These are phyloP conservation scores for Cystobasidium ongulense DNA, from an alignment of 768 basidiomycete genomes.

Conservation along the genomic window DNA sequence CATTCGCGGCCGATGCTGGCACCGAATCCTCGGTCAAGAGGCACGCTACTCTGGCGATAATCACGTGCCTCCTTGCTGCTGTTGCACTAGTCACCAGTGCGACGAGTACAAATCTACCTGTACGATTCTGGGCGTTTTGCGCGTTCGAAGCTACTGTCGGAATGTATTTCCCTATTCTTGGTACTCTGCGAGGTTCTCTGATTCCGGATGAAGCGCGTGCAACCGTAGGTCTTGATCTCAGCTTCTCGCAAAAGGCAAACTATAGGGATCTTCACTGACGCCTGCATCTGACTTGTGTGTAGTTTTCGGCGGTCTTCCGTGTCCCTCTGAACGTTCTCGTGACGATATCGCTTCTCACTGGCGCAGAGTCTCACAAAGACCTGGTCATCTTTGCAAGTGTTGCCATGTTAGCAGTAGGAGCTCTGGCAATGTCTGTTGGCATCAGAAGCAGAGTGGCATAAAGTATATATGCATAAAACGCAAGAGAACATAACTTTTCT, in stretches of 20 bases:
- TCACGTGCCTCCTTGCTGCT: slow-evolving; percentile 13
- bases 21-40: slow-evolving; percentile 3
- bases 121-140: slow-evolving; percentile 34
- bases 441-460: slow-evolving; percentile 11
- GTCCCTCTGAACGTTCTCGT: slow-evolving; percentile 34
- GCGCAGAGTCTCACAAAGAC: slow-evolving; percentile 29
- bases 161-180: slow-evolving; percentile 33
- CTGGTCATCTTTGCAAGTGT: slow-evolving; percentile 30
- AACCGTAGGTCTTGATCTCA: slow-evolving; percentile 13
- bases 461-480: neutral
- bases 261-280: neutral
- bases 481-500: no score
- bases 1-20: slow-evolving; percentile 31
- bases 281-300: neutral
- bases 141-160: slow-evolving; percentile 33
- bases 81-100: slow-evolving; percentile 18
- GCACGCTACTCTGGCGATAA: slow-evolving; percentile 23
- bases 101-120: neutral
- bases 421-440: slow-evolving; percentile 11
- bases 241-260: neutral
- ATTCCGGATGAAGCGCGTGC: slow-evolving; percentile 32
- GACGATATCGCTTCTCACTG: slow-evolving; percentile 26
- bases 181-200: slow-evolving; percentile 25
- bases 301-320: slow-evolving; percentile 32
- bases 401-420: slow-evolving; percentile 15